Conservation (phyloP, 2,329 filamentous ascomycete genomes). For the Alternaria alternata region DNA sequence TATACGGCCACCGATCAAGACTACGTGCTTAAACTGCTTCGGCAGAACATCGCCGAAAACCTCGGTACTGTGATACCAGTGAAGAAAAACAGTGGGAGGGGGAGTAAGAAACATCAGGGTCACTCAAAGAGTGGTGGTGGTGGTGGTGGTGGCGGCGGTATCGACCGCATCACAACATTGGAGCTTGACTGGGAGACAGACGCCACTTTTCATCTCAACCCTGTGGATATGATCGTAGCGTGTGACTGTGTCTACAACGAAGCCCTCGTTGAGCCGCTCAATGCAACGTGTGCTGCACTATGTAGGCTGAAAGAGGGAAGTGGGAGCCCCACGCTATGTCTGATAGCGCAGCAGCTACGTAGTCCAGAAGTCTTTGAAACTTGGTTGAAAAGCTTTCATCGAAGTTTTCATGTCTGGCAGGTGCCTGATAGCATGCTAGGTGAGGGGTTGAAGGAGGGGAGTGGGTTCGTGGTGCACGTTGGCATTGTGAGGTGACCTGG, state of each 20-base stretch:
- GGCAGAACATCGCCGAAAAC: constrained; percentile 77
- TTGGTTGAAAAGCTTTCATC: constrained; percentile 76
- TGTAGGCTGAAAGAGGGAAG: constrained; percentile 65
- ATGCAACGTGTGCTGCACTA: constrained; percentile 79
- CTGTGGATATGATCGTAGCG: constrained; percentile 78
- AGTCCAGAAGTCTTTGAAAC: constrained; percentile 83
- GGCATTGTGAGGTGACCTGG: constrained; percentile 54
- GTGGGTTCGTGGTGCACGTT: constrained; percentile 84
- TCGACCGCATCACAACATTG: constrained; percentile 19
- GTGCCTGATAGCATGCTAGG: constrained; percentile 71
- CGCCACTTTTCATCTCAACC: constrained; percentile 55
- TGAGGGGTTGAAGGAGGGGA: constrained; percentile 65
- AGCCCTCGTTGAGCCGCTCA: constrained; percentile 79
- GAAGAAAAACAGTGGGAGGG: constrained; percentile 13
- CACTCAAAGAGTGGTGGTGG: constrained; percentile 1
- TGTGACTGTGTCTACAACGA: constrained; percentile 98
- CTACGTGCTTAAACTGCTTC: constrained; percentile 81
- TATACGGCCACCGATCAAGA: constrained; percentile 88
- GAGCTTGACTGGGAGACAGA: constrained; percentile 82
- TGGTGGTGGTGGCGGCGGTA: constrained; percentile 41
- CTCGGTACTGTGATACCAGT: constrained; percentile 20
- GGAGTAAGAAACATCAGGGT: constrained; percentile 35
- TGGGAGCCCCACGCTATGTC: constrained; percentile 69
- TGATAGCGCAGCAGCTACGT: constrained; percentile 89
- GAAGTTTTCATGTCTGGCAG: constrained; percentile 77